These are phyloP conservation scores for Cymbopogon flexuosus DNA, from an alignment of 202 grass and related monocot genomes.

Conservation along the genomic window DNA sequence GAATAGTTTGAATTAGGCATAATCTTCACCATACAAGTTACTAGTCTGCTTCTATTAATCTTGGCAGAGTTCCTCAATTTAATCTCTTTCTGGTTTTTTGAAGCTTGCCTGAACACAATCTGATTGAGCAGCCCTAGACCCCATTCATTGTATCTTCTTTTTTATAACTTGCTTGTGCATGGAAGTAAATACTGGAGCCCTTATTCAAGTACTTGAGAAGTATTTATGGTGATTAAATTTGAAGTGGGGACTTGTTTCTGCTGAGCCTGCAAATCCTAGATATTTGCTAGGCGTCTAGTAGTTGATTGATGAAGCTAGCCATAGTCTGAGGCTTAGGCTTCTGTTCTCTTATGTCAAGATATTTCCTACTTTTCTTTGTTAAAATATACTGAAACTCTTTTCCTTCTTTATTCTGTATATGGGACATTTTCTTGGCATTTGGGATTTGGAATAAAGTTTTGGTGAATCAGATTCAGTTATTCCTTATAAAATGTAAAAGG, in stretches of 20 bases:
- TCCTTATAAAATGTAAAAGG: conserved; percentile 34
- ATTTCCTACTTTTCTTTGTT: background rate
- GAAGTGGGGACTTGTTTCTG: background rate
- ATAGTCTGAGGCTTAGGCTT: background rate
- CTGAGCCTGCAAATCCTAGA: background rate
- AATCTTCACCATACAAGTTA: background rate
- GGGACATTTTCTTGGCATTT: background rate
- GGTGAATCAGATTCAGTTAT: conserved; percentile 32
- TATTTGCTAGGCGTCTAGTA: background rate
- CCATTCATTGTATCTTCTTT: background rate
- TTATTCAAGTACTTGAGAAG: background rate
- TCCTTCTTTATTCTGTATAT: background rate
- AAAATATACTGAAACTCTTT: background rate
- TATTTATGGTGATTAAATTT: background rate
- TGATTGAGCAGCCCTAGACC: background rate
- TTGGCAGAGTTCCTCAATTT: background rate
- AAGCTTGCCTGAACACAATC: background rate
- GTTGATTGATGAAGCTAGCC: background rate
- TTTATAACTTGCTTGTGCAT: background rate
- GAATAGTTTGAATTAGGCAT: background rate
- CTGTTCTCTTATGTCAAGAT: background rate
- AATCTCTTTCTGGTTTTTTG: background rate
- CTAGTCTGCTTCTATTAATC: background rate
- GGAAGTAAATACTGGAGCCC: background rate
- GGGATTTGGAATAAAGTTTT: conserved; percentile 32